Base-by-base conservation (phyloP, 2,329 filamentous ascomycete species). In the Colletotrichum sp. region DNA sequence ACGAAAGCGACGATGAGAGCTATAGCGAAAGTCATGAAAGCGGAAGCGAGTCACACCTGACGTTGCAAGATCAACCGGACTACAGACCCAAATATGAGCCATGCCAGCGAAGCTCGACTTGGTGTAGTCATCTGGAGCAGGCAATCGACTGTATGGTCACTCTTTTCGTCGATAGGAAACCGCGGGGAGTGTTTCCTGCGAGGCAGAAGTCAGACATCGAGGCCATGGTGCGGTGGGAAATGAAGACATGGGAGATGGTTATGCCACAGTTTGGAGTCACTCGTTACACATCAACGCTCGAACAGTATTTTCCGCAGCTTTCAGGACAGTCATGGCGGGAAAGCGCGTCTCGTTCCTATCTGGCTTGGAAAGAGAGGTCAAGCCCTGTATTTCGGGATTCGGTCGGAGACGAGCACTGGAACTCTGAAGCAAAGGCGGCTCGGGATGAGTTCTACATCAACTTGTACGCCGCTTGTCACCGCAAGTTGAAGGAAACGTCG, bases 301-400 rank as follows among this genome's bases (percentile, higher is more conserved):
- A 49, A 49, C 6, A 21, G 18, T 21, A 21, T 49, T 49, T 49
- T 21, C 10, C n/a, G 44, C 44, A 49, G 3, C 44, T 49, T n/a
- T 49, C n/a, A 0, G 44, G 44, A 0, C 44, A 49, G 44, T 49
- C 44, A 21, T 21, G 44, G 44, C n/a, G 44, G 0, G 44, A 49
- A 49, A 21, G 0, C 44, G 10, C 44, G 10, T 4, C 44, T 49
- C 44, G 44, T 21, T 2, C 44, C 44, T 49, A 49, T 21, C 0
- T 7, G 44, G 44, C n/a, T n/a, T 49, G 44, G 44, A 49, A 49
- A 49, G 44, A 49, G 44, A 49, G 18, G 6, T n/a, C 44, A 49
- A 21, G 0, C 44, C n/a, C 18, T 12, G 44, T 2, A 1, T 2
- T 49, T 49, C 44, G 44, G 1, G 18, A 49, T 0, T 7, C 10